Conservation (phyloP, 768 basidiomycete species). For the Rhizopogon vulgaris region DNA sequence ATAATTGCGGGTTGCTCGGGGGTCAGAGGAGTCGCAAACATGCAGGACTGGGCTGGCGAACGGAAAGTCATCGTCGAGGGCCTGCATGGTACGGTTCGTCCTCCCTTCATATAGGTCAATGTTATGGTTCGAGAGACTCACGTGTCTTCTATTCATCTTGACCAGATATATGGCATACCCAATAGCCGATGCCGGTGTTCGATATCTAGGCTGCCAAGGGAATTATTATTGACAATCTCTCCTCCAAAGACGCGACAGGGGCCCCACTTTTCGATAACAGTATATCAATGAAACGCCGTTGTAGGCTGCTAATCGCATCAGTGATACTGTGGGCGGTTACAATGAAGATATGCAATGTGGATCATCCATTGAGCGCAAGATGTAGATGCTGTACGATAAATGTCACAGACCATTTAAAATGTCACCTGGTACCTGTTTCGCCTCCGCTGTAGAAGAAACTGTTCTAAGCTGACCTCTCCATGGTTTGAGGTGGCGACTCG, state of each 20-base stretch:
- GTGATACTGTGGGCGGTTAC: slow-evolving; percentile 43
- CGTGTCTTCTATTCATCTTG: slow-evolving; percentile 29
- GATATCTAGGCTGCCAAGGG: slow-evolving; percentile 29
- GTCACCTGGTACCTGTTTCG: slow-evolving; percentile 17
- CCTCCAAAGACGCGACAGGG: slow-evolving; percentile 21
- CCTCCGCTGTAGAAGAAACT: slow-evolving; percentile 31
- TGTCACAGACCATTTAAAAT: slow-evolving; percentile 28
- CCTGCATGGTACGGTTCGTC: slow-evolving; percentile 47
- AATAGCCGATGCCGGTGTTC: slow-evolving; percentile 29
- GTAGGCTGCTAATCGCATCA: slow-evolving; percentile 39
- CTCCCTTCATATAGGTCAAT: slow-evolving; percentile 30
- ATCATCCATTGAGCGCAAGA: slow-evolving; percentile 34
- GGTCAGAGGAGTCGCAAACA: slow-evolving; percentile 19
- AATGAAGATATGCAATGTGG: slow-evolving; percentile 35
- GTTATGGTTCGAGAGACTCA: slow-evolving; percentile 14
- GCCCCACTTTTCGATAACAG: slow-evolving; percentile 17
- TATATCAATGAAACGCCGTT: slow-evolving; percentile 40
- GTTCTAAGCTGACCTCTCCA: slow-evolving; percentile 34
- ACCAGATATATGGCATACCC: slow-evolving; percentile 30
- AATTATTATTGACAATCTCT: slow-evolving; percentile 36
- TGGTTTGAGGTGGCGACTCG: slow-evolving; percentile 25
- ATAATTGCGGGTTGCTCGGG: slow-evolving; percentile 25
- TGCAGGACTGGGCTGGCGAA: slow-evolving; percentile 32
- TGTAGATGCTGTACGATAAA: slow-evolving; percentile 37
- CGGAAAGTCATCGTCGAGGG: slow-evolving; percentile 28